Evolutionary conservation across 2,329 filamentous ascomycete species (phyloP), one percentile per base, ranked within the genome.

Genomic region (Penicillium sp.): DNA sequence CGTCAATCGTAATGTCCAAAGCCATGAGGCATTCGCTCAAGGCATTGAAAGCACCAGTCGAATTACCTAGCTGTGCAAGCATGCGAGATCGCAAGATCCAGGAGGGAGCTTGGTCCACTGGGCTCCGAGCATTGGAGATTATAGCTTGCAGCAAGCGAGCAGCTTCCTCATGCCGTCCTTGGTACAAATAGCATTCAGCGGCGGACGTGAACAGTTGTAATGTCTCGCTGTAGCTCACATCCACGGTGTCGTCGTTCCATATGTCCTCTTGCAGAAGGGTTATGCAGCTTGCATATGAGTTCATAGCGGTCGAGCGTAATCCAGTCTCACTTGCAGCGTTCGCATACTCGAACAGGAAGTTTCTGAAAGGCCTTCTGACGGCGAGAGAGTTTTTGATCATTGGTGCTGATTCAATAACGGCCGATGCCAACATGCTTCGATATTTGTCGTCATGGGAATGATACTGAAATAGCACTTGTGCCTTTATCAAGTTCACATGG

Each of bases 31-130:
- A 49, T 12, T 41, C 26, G 15, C 28, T 49, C 23, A 49, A 24
- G 13, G 46, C 46, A n/a, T 49, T 24, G n/a, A 49, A 49, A 49
- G 46, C 46, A 34, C 39, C 46, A 18, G 34, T 49, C n/a, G 46
- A 49, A 26, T 49, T 49, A 24, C 46, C 46, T 18, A 42, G n/a
- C 33, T 49, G 46, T 16, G 46, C 46, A 42, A 49, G 46, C 46
- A 49, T 49, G n/a, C 46, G 46, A 34, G 46, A 49, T n/a, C 43
- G 46, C 29, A 45, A 45, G 43, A 45, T 45, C 43, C 43, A 45
- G 43, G 28, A 34, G n/a, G 43, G 43, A 31, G 43, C 43, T 26
- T 45, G 34, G n/a, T 45, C 43, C 28, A 45, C 43, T 34, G 43
- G 43, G 16, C 43, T 45, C 7, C 43, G 43, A 45, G 43, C 43